Percentiles rank a stretch among this genome's conserved stretches.
Evolutionary conservation across 2,329 filamentous ascomycete species (phyloP).

Genomic region (Atkinsonella texensis): DNA sequence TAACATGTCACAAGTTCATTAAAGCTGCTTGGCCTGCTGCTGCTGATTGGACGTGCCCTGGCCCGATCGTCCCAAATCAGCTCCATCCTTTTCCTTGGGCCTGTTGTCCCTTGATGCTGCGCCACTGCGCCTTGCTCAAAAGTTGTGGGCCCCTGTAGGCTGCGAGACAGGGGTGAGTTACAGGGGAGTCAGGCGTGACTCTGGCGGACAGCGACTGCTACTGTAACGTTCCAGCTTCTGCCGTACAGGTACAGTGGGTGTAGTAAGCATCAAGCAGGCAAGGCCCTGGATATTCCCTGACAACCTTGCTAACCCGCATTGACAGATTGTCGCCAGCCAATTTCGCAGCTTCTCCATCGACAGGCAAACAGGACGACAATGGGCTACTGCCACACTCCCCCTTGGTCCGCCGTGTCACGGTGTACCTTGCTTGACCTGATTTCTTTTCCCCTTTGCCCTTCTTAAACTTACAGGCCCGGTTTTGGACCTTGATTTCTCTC

Average conservation of each 20-base stretch:
- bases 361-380: background rate
- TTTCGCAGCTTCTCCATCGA: constrained; percentile 1
- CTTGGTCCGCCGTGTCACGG: background rate
- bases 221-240: background rate
- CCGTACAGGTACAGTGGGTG: too few relatives aligned
- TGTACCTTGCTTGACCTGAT: background rate
- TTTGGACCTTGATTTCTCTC: background rate
- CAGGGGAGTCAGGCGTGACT: background rate
- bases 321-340: constrained; percentile 1
- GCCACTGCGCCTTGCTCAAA: background rate
- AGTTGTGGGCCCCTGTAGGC: background rate
- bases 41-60: background rate
- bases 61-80: constrained; percentile 2
- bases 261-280: too few relatives aligned
- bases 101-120: background rate
- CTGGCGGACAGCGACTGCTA: background rate
- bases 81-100: background rate
- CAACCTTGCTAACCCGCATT: background rate
- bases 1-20: background rate
- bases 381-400: background rate
- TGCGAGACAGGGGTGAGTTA: background rate
- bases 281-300: too few relatives aligned
- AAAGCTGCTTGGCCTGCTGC: background rate
- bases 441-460: background rate
- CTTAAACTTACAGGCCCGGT: background rate